Evolutionary conservation across 768 basidiomycete species (phyloP), one percentile per base, ranked within the genome.

Genomic region (Agrocybe chaxingu): DNA sequence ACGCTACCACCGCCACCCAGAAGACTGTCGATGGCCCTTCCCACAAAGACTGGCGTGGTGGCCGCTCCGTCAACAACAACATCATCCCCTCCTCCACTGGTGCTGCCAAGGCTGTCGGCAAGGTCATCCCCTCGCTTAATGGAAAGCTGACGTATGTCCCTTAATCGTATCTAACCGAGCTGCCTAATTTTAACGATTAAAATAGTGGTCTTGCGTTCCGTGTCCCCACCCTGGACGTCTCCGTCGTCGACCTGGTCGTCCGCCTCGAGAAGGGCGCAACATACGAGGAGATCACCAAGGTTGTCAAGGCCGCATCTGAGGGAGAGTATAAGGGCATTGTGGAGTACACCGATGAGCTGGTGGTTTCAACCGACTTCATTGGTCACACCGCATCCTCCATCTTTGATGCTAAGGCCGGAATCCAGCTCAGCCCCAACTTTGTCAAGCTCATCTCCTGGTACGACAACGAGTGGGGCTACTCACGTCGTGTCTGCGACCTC

Each of bases 51-150:
- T 96, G 93, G 93, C 91, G 93, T 68, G 93, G 93, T 66, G 93
- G 93, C 57, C 96, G 96, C 74, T 85, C 86, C 63, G 93, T 95
- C 58, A 88, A 86, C 73, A 89, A 89, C 78, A 99, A 99, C 84
- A 98, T 99, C 76, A 99, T 99, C 68, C 96, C 96, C 44, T 97
- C 95, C 18, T 96, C 95, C 61, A 98, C 96, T 59, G 96, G 96
- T 74, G 96, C 96, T 57, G 96, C 96, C 70, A 99, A 98, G 84
- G 94, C 94, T 57, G 93, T 96, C 66, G 94, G 94, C 63, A 96
- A 97, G 79, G 94, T 99, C 72, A 98, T 98, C 68, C 96, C 96
- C 53, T 69, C 72, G 45, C 82, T 99, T 61, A 97, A 98, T 74
- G 96, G 96, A 75, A 98, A 98, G 78, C 86, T 99, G 66, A 98